Percentiles rank a stretch among this genome's conserved stretches.
These are phyloP conservation scores for Serendipita sp. DNA, from an alignment of 768 basidiomycete genomes.

Conservation along the genomic window DNA sequence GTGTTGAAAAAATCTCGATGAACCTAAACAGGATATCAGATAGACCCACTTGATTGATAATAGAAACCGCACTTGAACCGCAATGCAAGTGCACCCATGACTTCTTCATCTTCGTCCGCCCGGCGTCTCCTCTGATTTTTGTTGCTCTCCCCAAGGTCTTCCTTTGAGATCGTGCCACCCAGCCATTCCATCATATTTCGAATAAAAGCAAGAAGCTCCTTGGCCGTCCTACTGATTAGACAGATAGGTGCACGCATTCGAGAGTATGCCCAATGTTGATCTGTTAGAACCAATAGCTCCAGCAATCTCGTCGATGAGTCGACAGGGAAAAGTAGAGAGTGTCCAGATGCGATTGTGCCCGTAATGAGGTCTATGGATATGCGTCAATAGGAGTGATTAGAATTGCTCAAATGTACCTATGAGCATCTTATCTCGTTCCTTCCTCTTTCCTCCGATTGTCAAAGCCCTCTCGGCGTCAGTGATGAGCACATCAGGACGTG, in stretches of 20 bases:
- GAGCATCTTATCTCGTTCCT: conserved; percentile 78
- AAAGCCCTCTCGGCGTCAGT: conserved; percentile 78
- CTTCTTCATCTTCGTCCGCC: conserved; percentile 50
- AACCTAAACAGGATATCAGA: conserved; percentile 32
- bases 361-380: conserved; percentile 61
- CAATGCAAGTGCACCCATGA: conserved; percentile 68
- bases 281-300: conserved; percentile 86
- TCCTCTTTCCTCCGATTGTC: conserved; percentile 70
- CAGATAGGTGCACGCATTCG: conserved; percentile 64
- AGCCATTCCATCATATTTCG: conserved; percentile 99
- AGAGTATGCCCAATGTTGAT: conserved; percentile 93
- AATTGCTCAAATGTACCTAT: conserved; percentile 33
- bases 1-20: conserved; percentile 80
- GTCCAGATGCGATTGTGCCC: conserved; percentile 60
- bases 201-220: conserved; percentile 87
- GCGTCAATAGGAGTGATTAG: background rate
- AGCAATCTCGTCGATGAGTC: conserved; percentile 90
- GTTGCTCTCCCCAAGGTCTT: conserved; percentile 62
- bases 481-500: conserved; percentile 82
- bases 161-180: conserved; percentile 85
- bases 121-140: conserved; percentile 36
- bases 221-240: conserved; percentile 76
- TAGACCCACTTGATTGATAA: background rate
- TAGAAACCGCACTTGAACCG: conserved; percentile 58
- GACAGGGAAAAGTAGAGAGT: conserved; percentile 77